Percentiles rank a stretch among this genome's conserved stretches.
Evolutionary conservation across 257 asterid species (phyloP).

Genomic region (Dorcoceras hygrometricum): DNA sequence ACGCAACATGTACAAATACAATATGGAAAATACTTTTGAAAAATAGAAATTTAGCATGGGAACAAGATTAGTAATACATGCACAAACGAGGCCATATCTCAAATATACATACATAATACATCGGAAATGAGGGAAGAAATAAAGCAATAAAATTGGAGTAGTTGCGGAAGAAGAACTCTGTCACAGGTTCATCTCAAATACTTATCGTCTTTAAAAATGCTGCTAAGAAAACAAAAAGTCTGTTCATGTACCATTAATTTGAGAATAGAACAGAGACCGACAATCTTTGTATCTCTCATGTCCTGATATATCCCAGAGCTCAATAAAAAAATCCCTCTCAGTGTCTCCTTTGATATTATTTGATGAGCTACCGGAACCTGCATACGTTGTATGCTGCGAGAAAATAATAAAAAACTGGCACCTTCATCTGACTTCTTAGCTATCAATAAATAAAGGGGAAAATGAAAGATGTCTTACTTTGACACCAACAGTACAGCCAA

Average conservation of each 20-base stretch:
- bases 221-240: slow-evolving; percentile 11
- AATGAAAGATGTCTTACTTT: slow-evolving; percentile 48
- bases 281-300: slow-evolving; percentile 95
- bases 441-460: slow-evolving; percentile 16
- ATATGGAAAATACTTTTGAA: not conserved
- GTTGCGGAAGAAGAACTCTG: not conserved
- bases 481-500: slow-evolving; percentile 76
- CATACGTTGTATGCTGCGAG: slow-evolving; percentile 76
- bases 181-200: not conserved
- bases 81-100: not conserved
- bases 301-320: slow-evolving; percentile 97
- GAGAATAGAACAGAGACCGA: slow-evolving; percentile 87
- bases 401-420: slow-evolving; percentile 14
- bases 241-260: slow-evolving; percentile 69
- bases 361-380: slow-evolving; percentile 73
- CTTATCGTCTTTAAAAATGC: not conserved
- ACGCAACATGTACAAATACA: not conserved
- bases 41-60: slow-evolving; percentile 4
- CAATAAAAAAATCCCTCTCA: slow-evolving; percentile 81
- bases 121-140: not conserved
- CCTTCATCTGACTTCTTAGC: slow-evolving; percentile 2
- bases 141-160: slow-evolving; percentile 4
- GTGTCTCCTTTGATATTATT: slow-evolving; percentile 54
- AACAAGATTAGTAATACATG: not conserved
- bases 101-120: not conserved